phyloP scores from a whole-genome alignment of 2,329 filamentous ascomycete species.

The Xylariales sp. region DNA sequence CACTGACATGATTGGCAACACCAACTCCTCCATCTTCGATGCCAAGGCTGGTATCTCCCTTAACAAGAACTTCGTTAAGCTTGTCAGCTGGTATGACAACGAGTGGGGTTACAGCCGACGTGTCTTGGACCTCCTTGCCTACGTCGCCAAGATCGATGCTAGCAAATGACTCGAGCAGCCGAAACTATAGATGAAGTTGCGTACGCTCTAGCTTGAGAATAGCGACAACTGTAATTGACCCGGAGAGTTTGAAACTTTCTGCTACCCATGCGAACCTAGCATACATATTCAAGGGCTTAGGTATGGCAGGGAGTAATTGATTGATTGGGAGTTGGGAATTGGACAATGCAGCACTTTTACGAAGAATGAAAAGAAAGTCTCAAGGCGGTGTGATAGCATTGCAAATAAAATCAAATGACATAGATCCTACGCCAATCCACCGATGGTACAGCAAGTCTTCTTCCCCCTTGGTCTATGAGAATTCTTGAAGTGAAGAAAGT shows the following conservation, averaged over 20 bases:
- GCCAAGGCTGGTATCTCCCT: constrained; percentile 98
- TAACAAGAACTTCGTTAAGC: constrained; percentile 98
- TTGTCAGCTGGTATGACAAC: constrained; percentile 98
- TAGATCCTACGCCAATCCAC: constrained; percentile 15
- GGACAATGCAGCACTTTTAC: constrained; percentile 1
- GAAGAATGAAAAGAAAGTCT: constrained; percentile 2
- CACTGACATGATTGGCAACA: constrained; percentile 88
- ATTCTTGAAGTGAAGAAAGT: too few relatives aligned
- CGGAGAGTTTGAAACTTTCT: too few relatives aligned
- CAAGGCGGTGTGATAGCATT: too few relatives aligned
- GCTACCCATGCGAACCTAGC: too few relatives aligned
- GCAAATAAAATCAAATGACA: constrained; percentile 9
- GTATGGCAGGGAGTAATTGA: too few relatives aligned
- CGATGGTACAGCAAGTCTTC: constrained; percentile 21
- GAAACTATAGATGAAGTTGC: constrained; percentile 18
- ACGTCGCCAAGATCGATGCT: constrained; percentile 74
- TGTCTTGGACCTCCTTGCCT: constrained; percentile 76
- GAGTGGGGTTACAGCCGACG: constrained; percentile 99
- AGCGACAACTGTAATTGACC: too few relatives aligned
- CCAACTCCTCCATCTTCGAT: constrained; percentile 95
- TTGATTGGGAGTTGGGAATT: constrained; percentile 1
- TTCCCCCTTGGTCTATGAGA: too few relatives aligned
- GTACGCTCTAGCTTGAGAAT: neutral
- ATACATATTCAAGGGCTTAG: too few relatives aligned
- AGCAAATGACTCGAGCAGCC: constrained; percentile 34